These are phyloP conservation scores for Porogramme epimiltina DNA, from an alignment of 1,284 basidiomycete species.

Conservation along the genomic window DNA sequence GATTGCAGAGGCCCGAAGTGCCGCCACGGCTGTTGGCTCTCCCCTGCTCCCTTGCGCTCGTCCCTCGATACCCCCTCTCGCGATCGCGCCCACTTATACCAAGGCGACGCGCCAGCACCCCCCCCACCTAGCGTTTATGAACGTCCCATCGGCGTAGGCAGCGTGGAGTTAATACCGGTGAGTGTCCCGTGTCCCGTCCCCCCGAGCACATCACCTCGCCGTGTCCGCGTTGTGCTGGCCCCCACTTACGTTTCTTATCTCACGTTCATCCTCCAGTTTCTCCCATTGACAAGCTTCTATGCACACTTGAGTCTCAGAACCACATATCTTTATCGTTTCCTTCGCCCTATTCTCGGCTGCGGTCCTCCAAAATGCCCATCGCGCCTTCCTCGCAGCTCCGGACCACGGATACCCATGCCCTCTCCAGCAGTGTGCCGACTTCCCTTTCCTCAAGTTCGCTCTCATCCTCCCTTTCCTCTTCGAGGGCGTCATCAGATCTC, in stretches of 20 bases:
- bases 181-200: conserved; percentile 18
- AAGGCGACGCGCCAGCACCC: conserved; percentile 11
- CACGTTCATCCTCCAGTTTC: conserved; percentile 18
- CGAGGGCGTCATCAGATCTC: conserved; percentile 33
- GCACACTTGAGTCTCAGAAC: conserved; percentile 17
- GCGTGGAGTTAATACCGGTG: conserved; percentile 15
- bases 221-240: conserved; percentile 38
- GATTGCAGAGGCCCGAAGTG: not conserved
- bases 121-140: conserved; percentile 22
- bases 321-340: conserved; percentile 27
- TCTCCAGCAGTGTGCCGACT: conserved; percentile 35
- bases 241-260: conserved; percentile 27
- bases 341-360: conserved; percentile 23
- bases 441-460: conserved; percentile 42
- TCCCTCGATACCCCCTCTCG: conserved; percentile 10
- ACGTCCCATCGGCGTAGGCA: conserved; percentile 17
- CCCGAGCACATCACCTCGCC: conserved; percentile 37
- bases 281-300: conserved; percentile 22
- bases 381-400: conserved; percentile 25
- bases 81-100: conserved; percentile 6
- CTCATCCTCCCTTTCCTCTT: conserved; percentile 45
- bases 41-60: not conserved
- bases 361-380: conserved; percentile 25
- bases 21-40: conserved; percentile 9
- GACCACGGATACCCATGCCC: conserved; percentile 33